Conservation (phyloP, 768 basidiomycete species). For the Chlorophyllum brunneum region DNA sequence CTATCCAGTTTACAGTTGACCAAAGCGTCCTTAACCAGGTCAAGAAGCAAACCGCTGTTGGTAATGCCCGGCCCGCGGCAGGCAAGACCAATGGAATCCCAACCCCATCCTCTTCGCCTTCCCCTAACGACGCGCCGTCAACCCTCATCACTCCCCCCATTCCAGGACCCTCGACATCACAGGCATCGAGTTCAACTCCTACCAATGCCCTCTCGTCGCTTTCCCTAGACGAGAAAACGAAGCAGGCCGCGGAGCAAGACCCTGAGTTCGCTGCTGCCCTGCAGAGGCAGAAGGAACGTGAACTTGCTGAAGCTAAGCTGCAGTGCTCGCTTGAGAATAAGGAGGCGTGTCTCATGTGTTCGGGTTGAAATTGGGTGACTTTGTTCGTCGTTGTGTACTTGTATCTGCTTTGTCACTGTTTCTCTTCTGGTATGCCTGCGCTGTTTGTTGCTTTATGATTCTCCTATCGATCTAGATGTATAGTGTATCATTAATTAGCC, state of each 20-base stretch:
- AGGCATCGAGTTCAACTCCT: conserved; percentile 19
- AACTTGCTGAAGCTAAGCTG: conserved; percentile 78
- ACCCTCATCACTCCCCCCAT: conserved; percentile 14
- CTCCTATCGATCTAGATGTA: conserved; percentile 1
- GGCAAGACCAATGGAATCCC: conserved; percentile 25
- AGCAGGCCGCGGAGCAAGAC: conserved; percentile 51
- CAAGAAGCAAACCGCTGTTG: conserved; percentile 41
- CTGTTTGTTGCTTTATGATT: neutral
- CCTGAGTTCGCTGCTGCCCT: conserved; percentile 82
- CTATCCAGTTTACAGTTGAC: conserved; percentile 97
- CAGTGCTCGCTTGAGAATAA: conserved; percentile 90
- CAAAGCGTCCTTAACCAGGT: conserved; percentile 68
- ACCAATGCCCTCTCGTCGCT: conserved; percentile 31
- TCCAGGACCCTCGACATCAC: conserved; percentile 11
- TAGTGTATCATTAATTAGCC: neutral
- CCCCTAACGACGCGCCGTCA: conserved; percentile 19
- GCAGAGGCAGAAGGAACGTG: conserved; percentile 62
- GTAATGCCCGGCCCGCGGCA: conserved; percentile 21
- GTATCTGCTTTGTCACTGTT: conserved; percentile 7
- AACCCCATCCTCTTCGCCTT: conserved; percentile 23
- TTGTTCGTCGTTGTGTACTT: neutral
- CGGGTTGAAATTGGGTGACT: conserved; percentile 44
- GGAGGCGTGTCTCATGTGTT: conserved; percentile 92
- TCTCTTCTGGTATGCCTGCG: neutral
- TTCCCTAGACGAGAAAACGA: conserved; percentile 45